Conservation (phyloP, 768 basidiomycete genomes). For the Tylopilus sp. region DNA sequence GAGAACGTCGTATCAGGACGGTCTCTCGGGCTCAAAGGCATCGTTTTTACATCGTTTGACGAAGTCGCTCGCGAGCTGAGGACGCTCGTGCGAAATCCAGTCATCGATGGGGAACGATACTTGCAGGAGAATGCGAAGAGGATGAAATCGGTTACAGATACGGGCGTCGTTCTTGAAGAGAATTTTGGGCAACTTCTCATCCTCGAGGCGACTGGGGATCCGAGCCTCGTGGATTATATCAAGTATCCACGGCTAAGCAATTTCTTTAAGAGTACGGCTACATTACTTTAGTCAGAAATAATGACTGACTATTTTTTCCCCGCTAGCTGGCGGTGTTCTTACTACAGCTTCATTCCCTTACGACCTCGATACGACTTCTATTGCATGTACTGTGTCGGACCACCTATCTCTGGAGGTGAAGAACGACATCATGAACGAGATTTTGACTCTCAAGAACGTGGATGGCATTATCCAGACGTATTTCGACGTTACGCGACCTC, state of each 20-base stretch:
- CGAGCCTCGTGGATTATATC: slow-evolving; percentile 18
- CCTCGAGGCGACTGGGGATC: slow-evolving; percentile 15
- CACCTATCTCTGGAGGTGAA: slow-evolving; percentile 12
- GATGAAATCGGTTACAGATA: slow-evolving; percentile 17
- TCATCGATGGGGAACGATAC: slow-evolving; percentile 15
- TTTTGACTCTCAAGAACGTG: slow-evolving; percentile 11
- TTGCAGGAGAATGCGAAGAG: slow-evolving; percentile 9
- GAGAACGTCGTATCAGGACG: slow-evolving; percentile 20
- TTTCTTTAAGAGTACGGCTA: slow-evolving; percentile 16
- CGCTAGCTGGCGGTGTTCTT: slow-evolving; percentile 6
- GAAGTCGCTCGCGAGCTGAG: slow-evolving; percentile 15
- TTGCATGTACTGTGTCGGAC: slow-evolving; percentile 18
- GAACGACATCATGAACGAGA: slow-evolving; percentile 23
- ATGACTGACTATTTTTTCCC: not conserved
- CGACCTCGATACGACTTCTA: slow-evolving; percentile 20
- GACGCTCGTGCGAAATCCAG: slow-evolving; percentile 13
- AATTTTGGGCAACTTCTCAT: slow-evolving; percentile 22
- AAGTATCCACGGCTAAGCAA: slow-evolving; percentile 18
- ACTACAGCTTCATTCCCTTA: slow-evolving; percentile 12
- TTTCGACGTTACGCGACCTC: slow-evolving; percentile 19
- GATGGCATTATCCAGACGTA: slow-evolving; percentile 22
- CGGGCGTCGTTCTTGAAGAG: slow-evolving; percentile 16
- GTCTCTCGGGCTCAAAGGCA: slow-evolving; percentile 20
- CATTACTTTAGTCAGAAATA: not conserved
- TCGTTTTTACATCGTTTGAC: slow-evolving; percentile 16